phyloP scores from a whole-genome alignment of 1,139 yeast species.

The Blastobotrys raffinosifermentans region DNA sequence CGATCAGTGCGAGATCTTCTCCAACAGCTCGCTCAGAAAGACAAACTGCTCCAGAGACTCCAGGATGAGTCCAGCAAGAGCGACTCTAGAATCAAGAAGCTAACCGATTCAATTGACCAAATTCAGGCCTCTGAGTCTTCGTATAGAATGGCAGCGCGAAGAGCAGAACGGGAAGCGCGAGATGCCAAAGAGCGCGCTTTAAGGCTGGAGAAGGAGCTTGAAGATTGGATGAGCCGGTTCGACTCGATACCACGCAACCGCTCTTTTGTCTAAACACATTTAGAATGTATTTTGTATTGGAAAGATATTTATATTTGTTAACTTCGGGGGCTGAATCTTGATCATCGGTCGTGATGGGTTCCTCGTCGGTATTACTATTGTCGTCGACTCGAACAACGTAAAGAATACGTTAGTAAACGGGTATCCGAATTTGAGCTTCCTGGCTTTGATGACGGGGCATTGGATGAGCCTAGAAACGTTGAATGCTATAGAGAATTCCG shows the following conservation, averaged over 20 bases:
- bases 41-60: slow-evolving; percentile 24
- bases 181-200: slow-evolving; percentile 51
- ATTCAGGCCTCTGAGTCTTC: slow-evolving; percentile 42
- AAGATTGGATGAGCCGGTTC: slow-evolving; percentile 52
- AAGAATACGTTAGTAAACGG: slow-evolving; percentile 15
- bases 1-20: slow-evolving; percentile 29
- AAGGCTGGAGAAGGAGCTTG: slow-evolving; percentile 57
- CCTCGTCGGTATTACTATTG: slow-evolving; percentile 20
- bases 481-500: background rate
- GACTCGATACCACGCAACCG: slow-evolving; percentile 21
- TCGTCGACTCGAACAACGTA: slow-evolving; percentile 26
- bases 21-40: slow-evolving; percentile 24
- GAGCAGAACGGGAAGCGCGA: slow-evolving; percentile 44
- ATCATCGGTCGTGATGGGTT: slow-evolving; percentile 1
- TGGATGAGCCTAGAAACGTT: background rate
- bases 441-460: background rate
- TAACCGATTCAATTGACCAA: slow-evolving; percentile 36
- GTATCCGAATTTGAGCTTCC: slow-evolving; percentile 16
- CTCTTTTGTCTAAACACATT: slow-evolving; percentile 8
- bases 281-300: background rate
- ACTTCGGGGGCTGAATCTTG: background rate
- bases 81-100: slow-evolving; percentile 34
- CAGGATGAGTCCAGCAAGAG: slow-evolving; percentile 31
- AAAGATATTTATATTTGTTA: slow-evolving; percentile 1
- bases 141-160: slow-evolving; percentile 38